Percentiles rank a stretch among this genome's conserved stretches.
phyloP scores from a whole-genome alignment of 306 rosid species.

The Lathyrus aphaca region DNA sequence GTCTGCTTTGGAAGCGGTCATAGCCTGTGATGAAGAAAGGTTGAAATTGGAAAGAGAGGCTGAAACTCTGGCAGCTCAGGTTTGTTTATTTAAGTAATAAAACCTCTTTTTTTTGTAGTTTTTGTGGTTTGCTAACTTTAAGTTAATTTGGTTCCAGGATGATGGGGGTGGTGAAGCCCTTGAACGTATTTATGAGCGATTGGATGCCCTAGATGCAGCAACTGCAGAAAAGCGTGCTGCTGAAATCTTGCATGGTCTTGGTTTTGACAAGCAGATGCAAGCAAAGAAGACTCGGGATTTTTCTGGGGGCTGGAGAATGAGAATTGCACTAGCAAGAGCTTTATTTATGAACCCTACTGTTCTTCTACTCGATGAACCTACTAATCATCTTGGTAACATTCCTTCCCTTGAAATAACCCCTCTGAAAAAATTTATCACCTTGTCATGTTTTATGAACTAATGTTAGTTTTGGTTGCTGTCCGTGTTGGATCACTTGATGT shows the following conservation, averaged over 20 bases:
- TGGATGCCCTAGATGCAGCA: conserved; percentile 88
- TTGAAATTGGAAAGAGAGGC: conserved; percentile 82
- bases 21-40: conserved; percentile 93
- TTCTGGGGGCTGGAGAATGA: conserved; percentile 99
- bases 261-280: conserved; percentile 91
- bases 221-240: conserved; percentile 99
- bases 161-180: conserved; percentile 95
- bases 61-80: conserved; percentile 53
- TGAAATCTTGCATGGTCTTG: conserved; percentile 90
- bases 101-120: background rate
- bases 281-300: conserved; percentile 86
- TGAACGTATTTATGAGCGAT: conserved; percentile 86
- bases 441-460: conserved; percentile 4
- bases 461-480: background rate
- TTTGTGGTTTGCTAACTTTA: conserved; percentile 14
- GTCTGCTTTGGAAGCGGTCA: conserved; percentile 89
- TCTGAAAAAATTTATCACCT: conserved; percentile 7
- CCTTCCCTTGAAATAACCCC: background rate
- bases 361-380: conserved; percentile 94
- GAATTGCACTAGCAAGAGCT: conserved; percentile 92
- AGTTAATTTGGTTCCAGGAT: conserved; percentile 55
- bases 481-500: background rate
- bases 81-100: conserved; percentile 29
- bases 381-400: conserved; percentile 49
- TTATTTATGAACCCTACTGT: conserved; percentile 92